Conservation (phyloP, 495 filamentous ascomycete species). For the Hypoxylon intermedium region DNA sequence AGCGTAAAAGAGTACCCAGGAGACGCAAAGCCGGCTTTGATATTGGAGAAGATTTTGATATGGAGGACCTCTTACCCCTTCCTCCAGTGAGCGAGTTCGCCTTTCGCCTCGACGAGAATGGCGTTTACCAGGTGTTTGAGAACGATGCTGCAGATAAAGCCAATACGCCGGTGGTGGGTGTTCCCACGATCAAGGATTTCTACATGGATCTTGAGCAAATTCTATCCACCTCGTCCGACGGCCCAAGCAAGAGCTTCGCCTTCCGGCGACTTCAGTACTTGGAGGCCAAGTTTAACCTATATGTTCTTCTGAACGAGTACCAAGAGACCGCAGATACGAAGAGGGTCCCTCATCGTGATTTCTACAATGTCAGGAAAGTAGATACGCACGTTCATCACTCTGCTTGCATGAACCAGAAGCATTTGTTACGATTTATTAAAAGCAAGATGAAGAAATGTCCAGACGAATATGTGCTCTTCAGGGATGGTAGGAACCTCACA, state of each 20-base stretch:
- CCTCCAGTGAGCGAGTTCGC: slow-evolving; percentile 72
- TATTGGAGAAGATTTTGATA: slow-evolving; percentile 88
- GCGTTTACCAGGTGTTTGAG: slow-evolving; percentile 92
- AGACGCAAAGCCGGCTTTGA: slow-evolving; percentile 87
- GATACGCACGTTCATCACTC: slow-evolving; percentile 99
- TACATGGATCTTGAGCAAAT: slow-evolving; percentile 94
- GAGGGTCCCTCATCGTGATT: slow-evolving; percentile 94
- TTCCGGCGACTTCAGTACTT: slow-evolving; percentile 93
- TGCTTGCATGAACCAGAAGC: slow-evolving; percentile 99
- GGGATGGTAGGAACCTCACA: slow-evolving; percentile 92
- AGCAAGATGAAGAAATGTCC: slow-evolving; percentile 98
- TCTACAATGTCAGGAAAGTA: slow-evolving; percentile 98
- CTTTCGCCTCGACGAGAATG: slow-evolving; percentile 78
- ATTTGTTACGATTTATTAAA: slow-evolving; percentile 97
- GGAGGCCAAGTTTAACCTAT: slow-evolving; percentile 95
- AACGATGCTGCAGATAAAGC: slow-evolving; percentile 65
- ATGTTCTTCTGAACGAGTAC: slow-evolving; percentile 90
- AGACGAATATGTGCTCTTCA: slow-evolving; percentile 89
- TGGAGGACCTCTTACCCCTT: slow-evolving; percentile 76
- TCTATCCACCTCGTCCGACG: slow-evolving; percentile 85
- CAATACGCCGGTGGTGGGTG: slow-evolving; percentile 72
- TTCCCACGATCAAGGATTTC: slow-evolving; percentile 90
- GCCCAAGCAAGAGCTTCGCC: slow-evolving; percentile 95
- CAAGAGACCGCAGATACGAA: slow-evolving; percentile 98
- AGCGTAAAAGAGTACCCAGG: slow-evolving; percentile 48